Evolutionary conservation across 176 grass and related monocot genomes (phyloP), one percentile per base, ranked within the genome.

Genomic region (Canna indica): DNA sequence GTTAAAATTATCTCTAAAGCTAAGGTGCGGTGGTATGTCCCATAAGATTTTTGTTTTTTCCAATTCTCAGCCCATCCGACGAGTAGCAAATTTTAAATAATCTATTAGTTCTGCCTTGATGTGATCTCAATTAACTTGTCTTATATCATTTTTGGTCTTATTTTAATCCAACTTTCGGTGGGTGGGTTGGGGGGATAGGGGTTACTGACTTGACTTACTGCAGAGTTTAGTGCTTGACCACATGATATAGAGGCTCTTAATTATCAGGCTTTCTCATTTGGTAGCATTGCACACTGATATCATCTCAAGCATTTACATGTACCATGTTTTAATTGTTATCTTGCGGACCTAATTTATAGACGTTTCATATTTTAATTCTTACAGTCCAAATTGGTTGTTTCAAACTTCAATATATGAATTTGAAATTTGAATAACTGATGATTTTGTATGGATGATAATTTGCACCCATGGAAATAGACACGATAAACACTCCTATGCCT

Each of bases 1-100:
- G 94, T 99, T 75, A 99, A 99, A 78, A 90, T 99, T 75, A 93
- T 99, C 57, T 79, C 94, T 38, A 99, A 99, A 81, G 84, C 89
- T 82, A 99, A 99, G 90, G 94, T 97, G 71, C 76, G 79, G 70
- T 59, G 47, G 16, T 53, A 16, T 72, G 39, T 47, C 58, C 28
- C 29, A 78, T 64, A 53, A 57, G 39, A 41, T 60, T 30, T 68
- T 64, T 69, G 8, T 32, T 67, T 36, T 73, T 81, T 70, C 34
- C 81, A 86, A 64, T 79, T 48, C 1, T 53, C 35, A 10, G 25
- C 13, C 31, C 26, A 16, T 32, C 28, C 31, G 1, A 32, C 26
- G 4, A 61, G 28, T 30, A 32, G 26, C 31, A 15, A 32, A 61
- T 30, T 61, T 61, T 5, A 31, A 29, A 54, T n/a, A 54, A n/a